These are phyloP conservation scores for Cichorium intybus DNA, from an alignment of 140 eudicot genomes.

Conservation along the genomic window DNA sequence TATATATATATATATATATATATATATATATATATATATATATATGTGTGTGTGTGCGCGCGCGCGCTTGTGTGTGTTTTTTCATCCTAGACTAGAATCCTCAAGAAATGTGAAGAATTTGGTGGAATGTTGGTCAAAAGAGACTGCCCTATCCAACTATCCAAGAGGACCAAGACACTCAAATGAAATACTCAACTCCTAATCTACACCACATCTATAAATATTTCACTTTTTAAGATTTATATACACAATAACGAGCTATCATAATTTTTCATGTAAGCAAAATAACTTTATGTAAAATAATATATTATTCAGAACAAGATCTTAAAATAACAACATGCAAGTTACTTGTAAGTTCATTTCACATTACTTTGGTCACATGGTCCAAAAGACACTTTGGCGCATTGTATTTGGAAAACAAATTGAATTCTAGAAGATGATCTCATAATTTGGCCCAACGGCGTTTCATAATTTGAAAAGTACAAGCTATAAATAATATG, in stretches of 20 bases:
- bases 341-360: background rate
- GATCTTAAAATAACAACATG: background rate
- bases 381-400: constrained; percentile 14
- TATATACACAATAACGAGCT: too few species aligned
- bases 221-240: too few species aligned
- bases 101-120: constrained; percentile 13
- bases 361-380: background rate
- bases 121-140: constrained; percentile 6
- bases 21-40: background rate
- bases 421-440: constrained; percentile 26
- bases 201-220: background rate
- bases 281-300: background rate
- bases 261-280: background rate
- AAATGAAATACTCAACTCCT: background rate
- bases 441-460: background rate
- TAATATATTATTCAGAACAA: background rate
- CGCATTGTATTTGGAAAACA: constrained; percentile 14
- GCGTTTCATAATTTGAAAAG: background rate
- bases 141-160: background rate
- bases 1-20: background rate
- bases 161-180: too few species aligned
- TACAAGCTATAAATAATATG: background rate
- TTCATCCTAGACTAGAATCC: background rate
- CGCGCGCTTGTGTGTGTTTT: too few species aligned
- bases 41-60: background rate